Conservation (phyloP, 257 asterid genomes). For the Anisodus acutangulus region DNA sequence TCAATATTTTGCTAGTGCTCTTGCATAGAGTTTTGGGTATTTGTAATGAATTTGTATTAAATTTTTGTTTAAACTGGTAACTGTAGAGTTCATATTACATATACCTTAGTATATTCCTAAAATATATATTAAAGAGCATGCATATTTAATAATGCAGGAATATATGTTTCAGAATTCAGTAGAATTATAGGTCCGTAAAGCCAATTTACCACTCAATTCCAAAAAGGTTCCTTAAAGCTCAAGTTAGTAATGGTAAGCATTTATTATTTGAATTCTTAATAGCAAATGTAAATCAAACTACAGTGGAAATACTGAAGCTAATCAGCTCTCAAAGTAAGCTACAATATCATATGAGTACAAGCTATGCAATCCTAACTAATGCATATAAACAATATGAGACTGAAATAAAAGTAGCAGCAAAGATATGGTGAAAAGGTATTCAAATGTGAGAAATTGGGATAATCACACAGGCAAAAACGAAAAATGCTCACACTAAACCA, state of each 20-base stretch:
- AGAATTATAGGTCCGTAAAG: background rate
- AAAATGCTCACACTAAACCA: constrained; percentile 8
- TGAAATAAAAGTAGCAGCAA: background rate
- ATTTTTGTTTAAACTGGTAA: background rate
- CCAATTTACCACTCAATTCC: constrained; percentile 7
- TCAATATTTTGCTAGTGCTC: background rate
- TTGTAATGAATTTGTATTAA: background rate
- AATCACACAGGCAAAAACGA: background rate
- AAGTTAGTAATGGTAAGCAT: constrained; percentile 23
- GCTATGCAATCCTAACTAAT: constrained; percentile 3
- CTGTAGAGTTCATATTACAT: no score
- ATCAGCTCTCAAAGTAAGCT: constrained; percentile 11
- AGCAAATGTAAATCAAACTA: background rate
- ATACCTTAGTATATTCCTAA: constrained; percentile 3
- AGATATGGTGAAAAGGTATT: background rate
- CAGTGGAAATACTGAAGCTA: constrained; percentile 8
- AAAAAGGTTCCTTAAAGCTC: background rate
- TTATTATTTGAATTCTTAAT: background rate
- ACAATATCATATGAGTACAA: background rate
- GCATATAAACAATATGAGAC: constrained; percentile 14
- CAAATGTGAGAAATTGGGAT: background rate
- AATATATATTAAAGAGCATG: background rate
- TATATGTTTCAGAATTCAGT: constrained; percentile 14
- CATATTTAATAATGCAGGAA: constrained; percentile 20
- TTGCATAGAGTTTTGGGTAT: background rate